Evolutionary conservation across 352 stramenopile genomes (phyloP), one percentile per base, ranked within the genome.

Genomic region (Globisporangium sylvaticum): DNA sequence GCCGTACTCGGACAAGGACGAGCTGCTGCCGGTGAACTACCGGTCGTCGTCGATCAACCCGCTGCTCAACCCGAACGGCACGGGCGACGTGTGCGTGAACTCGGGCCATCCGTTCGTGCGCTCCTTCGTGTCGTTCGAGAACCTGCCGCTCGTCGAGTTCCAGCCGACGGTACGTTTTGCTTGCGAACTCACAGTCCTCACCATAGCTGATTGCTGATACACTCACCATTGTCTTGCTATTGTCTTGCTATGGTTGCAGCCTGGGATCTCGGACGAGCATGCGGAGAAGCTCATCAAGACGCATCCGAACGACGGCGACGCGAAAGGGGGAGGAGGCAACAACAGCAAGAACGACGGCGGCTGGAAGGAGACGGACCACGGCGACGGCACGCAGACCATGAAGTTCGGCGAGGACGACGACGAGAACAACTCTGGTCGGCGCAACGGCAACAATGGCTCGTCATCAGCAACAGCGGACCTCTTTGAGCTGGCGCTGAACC

Each of bases 141-240:
- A 97, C 48, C 78, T 99, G 22, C 96, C 96, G 39, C 83, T 99
- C 3, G 94, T 99, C 27, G 94, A 99, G 72, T 99, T 99, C 68
- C 80, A 92, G 60, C 87, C 87, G 1, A 71, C 71, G 70, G 81
- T 92, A 72, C 25, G 73, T 73, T 14, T 20, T 48, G 2, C 6
- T 20, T 48, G 2, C 6, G 14, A 48, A 12, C 37, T 44, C 37
- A 44, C 37, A 44, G 14, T 44, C 12, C 37, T 20, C 37, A 25
- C 9, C 9, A 10, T 39, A 22, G 10, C 24, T 15, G 50, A 12
- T 27, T 39, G 25, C 15, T 46, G 37, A 42, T 42, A 42, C 34
- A 42, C 37, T 22, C 15, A 53, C 4, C 27, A 53, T 63, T 66
- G 65, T 31, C 39, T 22, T 22, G 25, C 39, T 66, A 31, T 71